Evolutionary conservation across 225 moss, liverwort and hornwort species (phyloP).

Genomic region (Asterella californica): DNA sequence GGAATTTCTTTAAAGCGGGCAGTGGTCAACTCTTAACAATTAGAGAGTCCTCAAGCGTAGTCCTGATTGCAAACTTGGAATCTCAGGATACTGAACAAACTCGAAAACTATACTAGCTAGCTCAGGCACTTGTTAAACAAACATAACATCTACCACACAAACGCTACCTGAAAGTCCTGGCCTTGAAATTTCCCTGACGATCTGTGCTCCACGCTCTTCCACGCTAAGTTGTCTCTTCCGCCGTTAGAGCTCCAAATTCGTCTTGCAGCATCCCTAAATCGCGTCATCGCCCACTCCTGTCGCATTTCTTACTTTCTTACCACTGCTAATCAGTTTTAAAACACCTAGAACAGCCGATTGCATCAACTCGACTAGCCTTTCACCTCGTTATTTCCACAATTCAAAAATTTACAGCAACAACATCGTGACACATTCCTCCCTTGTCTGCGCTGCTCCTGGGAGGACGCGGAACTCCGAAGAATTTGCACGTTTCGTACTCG

Average conservation of each 20-base stretch:
- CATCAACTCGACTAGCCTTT: not conserved
- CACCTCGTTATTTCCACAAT: not conserved
- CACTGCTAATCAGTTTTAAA: not conserved
- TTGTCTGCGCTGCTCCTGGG: not conserved
- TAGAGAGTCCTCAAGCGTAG: not conserved
- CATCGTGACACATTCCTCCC: not conserved
- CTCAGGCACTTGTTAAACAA: too few species aligned
- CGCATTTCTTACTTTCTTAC: not conserved
- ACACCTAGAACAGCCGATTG: not conserved
- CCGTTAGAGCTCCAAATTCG: not conserved
- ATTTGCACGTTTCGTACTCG: not conserved
- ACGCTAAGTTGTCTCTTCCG: not conserved
- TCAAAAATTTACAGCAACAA: not conserved
- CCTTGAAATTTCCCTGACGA: not conserved
- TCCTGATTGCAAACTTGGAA: not conserved
- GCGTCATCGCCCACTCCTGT: not conserved
- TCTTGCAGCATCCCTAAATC: not conserved
- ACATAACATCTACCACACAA: not conserved
- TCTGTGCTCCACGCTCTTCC: not conserved
- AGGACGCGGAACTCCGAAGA: not conserved
- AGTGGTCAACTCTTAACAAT: not conserved
- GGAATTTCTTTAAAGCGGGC: not conserved
- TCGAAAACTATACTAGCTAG: not conserved
- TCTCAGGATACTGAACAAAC: not conserved
- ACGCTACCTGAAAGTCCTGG: not conserved